A percentile compares a stretch with the other conserved stretches of the same genome.
Conservation (phyloP, 1,284 basidiomycete species). For the Rhodotorula sp. region DNA sequence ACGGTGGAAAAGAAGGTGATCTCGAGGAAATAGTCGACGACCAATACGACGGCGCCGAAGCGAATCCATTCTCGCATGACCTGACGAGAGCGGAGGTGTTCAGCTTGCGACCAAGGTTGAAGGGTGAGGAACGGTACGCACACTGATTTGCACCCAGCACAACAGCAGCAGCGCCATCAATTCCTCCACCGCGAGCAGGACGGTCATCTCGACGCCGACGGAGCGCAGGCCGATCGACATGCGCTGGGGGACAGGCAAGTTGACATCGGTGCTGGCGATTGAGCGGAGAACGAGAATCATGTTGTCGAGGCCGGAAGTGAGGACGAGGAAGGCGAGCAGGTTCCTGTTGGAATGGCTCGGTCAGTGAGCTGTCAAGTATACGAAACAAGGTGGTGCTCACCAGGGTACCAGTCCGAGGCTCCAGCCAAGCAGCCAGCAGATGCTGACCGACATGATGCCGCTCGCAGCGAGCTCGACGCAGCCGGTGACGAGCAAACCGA, state of each 20-base stretch:
- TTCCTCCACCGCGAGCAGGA: constrained; percentile 80
- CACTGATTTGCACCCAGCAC: constrained; percentile 55
- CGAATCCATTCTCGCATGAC: constrained; percentile 90
- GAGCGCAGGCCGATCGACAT: constrained; percentile 83
- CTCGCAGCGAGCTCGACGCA: constrained; percentile 85
- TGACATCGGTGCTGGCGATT: constrained; percentile 82
- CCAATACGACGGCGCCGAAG: constrained; percentile 88
- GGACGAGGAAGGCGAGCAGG: constrained; percentile 86
- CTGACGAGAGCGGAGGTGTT: constrained; percentile 42
- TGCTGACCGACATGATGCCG: constrained; percentile 87
- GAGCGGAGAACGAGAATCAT: constrained; percentile 90
- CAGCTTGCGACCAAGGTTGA: constrained; percentile 47
- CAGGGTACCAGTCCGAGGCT: constrained; percentile 83
- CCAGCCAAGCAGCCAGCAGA: constrained; percentile 80
- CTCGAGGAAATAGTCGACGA: constrained; percentile 93
- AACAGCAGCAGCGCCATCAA: constrained; percentile 76
- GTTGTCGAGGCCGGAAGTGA: constrained; percentile 94
- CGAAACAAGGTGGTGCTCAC: constrained; percentile 52
- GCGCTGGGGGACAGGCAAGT: constrained; percentile 84
- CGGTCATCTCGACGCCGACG: constrained; percentile 84
- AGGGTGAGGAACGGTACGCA: constrained; percentile 50
- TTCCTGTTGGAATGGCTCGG: constrained; percentile 46
- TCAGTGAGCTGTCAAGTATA: too few species aligned
- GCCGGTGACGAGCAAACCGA: constrained; percentile 90
- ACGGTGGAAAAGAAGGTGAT: constrained; percentile 90